These are phyloP conservation scores for Colletotrichum salicis DNA, from an alignment of 2,329 filamentous ascomycete genomes.

Conservation along the genomic window DNA sequence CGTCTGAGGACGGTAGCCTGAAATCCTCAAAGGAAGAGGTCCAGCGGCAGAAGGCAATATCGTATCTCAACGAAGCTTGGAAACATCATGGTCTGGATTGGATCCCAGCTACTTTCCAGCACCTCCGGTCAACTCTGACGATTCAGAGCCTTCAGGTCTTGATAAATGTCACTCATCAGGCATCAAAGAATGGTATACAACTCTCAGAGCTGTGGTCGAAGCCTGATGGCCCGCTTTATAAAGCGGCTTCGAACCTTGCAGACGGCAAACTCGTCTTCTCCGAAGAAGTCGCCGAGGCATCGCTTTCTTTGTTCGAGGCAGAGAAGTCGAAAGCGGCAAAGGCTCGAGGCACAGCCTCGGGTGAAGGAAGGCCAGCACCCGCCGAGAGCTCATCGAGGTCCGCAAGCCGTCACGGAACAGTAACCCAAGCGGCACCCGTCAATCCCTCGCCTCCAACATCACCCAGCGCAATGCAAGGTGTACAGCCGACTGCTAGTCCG, in stretches of 20 bases:
- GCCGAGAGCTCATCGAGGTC: not conserved
- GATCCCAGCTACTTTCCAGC: constrained; percentile 19
- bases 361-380: not conserved
- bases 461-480: not conserved
- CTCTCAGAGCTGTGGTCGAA: constrained; percentile 25
- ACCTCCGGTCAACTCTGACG: constrained; percentile 12
- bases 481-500: not conserved
- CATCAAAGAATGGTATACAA: constrained; percentile 1
- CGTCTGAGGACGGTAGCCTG: not conserved
- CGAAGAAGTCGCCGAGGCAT: constrained; percentile 10
- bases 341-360: not conserved
- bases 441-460: not conserved
- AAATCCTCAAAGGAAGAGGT: not conserved
- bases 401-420: not conserved
- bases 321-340: not conserved
- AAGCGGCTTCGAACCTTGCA: not conserved
- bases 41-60: not conserved
- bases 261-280: constrained; percentile 17
- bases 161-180: constrained; percentile 9
- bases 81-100: constrained; percentile 9
- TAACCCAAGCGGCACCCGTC: not conserved
- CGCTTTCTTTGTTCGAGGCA: constrained; percentile 6
- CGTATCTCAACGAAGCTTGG: constrained; percentile 16
- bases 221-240: constrained; percentile 25
- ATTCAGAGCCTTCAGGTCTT: constrained; percentile 14